Evolutionary conservation across 1,284 basidiomycete species (phyloP).

Genomic region (Marasmius oreades): DNA sequence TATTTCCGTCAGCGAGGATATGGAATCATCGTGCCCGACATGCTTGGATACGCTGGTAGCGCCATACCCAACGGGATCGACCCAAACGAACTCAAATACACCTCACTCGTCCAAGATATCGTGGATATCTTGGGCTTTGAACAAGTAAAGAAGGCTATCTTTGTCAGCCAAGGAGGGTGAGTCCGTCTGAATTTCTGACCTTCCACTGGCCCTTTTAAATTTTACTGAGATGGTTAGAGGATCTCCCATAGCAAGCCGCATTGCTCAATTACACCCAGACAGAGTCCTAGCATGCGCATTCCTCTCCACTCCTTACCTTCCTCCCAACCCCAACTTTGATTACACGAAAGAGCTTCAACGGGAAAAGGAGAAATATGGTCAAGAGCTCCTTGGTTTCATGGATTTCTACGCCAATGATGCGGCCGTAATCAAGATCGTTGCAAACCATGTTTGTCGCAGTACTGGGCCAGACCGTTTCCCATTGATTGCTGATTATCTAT

Average conservation of each 20-base stretch:
- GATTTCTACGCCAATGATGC: conserved; percentile 22
- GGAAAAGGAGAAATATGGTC: conserved; percentile 28
- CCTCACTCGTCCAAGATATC: conserved; percentile 17
- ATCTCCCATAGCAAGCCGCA: conserved; percentile 18
- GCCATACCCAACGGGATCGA: conserved; percentile 33
- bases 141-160: conserved; percentile 20
- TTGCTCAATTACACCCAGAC: conserved; percentile 21
- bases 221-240: conserved; percentile 21
- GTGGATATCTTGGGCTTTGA: conserved; percentile 26
- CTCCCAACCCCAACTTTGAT: conserved; percentile 8
- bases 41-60: conserved; percentile 39
- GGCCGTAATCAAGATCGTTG: conserved; percentile 19
- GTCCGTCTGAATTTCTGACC: not conserved
- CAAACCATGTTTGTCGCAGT: conserved; percentile 20
- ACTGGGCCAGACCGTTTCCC: not conserved
- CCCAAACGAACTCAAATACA: conserved; percentile 23
- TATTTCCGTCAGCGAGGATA: conserved; percentile 34
- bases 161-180: conserved; percentile 30
- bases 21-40: conserved; percentile 37
- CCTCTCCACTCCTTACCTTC: conserved; percentile 18
- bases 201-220: too few species aligned
- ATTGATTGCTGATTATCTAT: too few species aligned
- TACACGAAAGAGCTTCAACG: not conserved
- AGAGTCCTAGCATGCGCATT: conserved; percentile 23
- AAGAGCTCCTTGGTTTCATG: conserved; percentile 30